These are phyloP conservation scores for Calonectria pauciramosa DNA, from an alignment of 2,329 filamentous ascomycete genomes.

Conservation along the genomic window DNA sequence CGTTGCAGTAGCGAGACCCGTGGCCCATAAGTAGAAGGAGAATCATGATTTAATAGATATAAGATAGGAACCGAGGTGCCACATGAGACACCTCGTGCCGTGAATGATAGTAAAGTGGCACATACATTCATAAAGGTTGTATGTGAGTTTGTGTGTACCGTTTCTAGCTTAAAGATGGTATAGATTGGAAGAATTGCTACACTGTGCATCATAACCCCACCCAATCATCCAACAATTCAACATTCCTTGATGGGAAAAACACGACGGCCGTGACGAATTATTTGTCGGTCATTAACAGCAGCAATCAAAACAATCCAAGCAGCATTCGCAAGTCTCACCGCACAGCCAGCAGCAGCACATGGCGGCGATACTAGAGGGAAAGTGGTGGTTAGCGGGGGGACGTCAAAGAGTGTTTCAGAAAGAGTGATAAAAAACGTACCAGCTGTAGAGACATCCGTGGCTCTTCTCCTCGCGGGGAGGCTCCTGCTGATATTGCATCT, in stretches of 20 bases:
- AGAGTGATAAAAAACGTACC: conserved; percentile 41
- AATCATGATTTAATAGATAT: not conserved
- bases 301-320: conserved; percentile 56
- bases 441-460: conserved; percentile 57
- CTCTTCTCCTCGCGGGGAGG: conserved; percentile 55
- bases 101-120: not conserved
- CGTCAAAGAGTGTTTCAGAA: not conserved
- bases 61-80: not conserved
- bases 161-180: not conserved
- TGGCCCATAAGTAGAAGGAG: not conserved
- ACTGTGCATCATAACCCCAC: not conserved
- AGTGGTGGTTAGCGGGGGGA: not conserved
- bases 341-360: conserved; percentile 61
- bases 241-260: conserved; percentile 2
- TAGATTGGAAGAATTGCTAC: conserved; percentile 4
- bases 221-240: conserved; percentile 1
- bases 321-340: conserved; percentile 60
- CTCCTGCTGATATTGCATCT: conserved; percentile 52
- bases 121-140: not conserved
- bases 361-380: conserved; percentile 51
- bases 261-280: conserved; percentile 8
- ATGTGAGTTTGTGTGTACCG: not conserved
- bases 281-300: conserved; percentile 49
- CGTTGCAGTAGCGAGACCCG: not conserved
- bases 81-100: not conserved